Evolutionary conservation across 2,329 filamentous ascomycete species (phyloP), one percentile per base, ranked within the genome.

Genomic region (Colletotrichum sp.): DNA sequence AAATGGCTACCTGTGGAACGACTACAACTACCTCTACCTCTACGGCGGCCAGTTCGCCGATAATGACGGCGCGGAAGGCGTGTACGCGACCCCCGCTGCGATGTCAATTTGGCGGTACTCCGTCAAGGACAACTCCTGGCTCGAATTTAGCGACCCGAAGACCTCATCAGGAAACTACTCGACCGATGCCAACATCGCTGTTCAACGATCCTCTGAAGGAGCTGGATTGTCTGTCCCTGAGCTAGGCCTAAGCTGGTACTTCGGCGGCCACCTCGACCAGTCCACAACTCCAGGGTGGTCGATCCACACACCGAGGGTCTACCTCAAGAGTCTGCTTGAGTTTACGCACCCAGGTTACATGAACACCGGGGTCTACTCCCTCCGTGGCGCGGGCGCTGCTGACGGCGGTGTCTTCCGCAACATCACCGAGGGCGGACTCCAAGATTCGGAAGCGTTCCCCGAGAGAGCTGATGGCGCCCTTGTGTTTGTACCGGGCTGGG

Each of bases 21-120:
- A 94, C 61, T 91, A 92, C 80, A 87, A 92, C 70, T 91, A 91
- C 15, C 86, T 96, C 1, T 96, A 90, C 80, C 88, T 96, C 6
- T 96, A 96, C 78, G 94, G 94, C 22, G 94, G 94, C 22, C 88
- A 95, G 78, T 95, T 93, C 79, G 93, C 93, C 1, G 93, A 94
- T 78, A 88, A 87, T 7, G 77, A 73, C 3, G 76, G 76, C 8
- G 77, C 60, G 4, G 66, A 68, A 30, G 67, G 57, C 16, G 92
- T 93, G 0, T 84, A 86, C 8, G 86, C 84, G 8, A 84, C 89
- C 1, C 94, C 94, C 0, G 86, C 87, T 1, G 86, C 91, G 0
- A 90, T 93, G 68, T 91, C 93, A 0, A 86, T 93, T 2, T 96
- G 94, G 94, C 88, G 92, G 80, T 96, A 95, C 82, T 87, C 91